Evolutionary conservation across 225 moss, liverwort and hornwort genomes (phyloP), one percentile per base, ranked within the genome.

Genomic region (Marchantia polymorpha): DNA sequence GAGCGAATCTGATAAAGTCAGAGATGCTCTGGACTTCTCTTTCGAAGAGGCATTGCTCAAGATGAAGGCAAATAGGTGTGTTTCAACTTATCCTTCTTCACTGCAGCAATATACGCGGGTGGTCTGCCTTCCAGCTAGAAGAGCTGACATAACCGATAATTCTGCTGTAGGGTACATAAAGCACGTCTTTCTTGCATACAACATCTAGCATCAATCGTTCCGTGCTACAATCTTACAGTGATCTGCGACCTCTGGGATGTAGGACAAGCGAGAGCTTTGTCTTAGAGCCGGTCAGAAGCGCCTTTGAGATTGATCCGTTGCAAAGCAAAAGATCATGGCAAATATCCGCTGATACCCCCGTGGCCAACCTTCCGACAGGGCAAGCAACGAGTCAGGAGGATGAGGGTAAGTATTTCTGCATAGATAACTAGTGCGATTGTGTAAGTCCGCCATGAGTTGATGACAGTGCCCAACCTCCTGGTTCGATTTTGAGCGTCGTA

Each of bases 251-350:
- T 39, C 2, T 53, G 73, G 53, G 6, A 15, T 69, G 52, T 69
- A 63, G 30, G 69, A 53, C 69, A 81, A 64, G 25, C 20, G 53
- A 74, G 6, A 80, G 13, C 14, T 78, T 82, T 51, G 65, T 10
- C 49, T 47, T 74, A 73, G 59, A 71, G 7, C 56, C 66, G 39
- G 12, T 46, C n/a, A 54, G 0, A 72, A 83, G 25, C 8, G 78
- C 64, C 25, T 74, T 26, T 64, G 52, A 69, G 0, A 11, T 65
- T 58, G 77, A 12, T 65, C 69, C 22, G 10, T 12, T 68, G 9
- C 17, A 68, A 4, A 85, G 69, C 29, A 64, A 75, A 56, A 73
- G 72, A 26, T 86, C 85, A 0, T 82, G 69, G 48, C 70, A 83
- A 27, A 78, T 39, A 1, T 64, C 54, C 12, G 49, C 52, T 60